Evolutionary conservation across 495 filamentous ascomycete species (phyloP).

Genomic region (Penicillium cinerascens): DNA sequence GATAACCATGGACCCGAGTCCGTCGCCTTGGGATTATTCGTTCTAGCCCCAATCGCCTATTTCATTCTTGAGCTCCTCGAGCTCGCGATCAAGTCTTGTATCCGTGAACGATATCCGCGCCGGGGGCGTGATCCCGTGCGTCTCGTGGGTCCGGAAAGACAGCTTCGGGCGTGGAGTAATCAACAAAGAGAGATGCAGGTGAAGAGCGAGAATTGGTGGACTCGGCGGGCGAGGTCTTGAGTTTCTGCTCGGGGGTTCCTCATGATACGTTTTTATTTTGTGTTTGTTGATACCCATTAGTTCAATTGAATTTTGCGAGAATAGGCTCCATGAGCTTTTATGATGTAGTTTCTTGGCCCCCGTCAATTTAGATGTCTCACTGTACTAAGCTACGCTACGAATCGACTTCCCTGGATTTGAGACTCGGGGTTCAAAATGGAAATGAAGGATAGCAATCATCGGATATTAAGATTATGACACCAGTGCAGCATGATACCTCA

Average conservation of each 20-base stretch:
- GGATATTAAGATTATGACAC: background rate
- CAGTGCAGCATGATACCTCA: background rate
- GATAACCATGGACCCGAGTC: constrained; percentile 19
- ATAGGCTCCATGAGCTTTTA: background rate
- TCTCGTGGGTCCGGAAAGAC: constrained; percentile 18
- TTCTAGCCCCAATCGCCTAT: constrained; percentile 22
- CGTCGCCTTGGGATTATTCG: constrained; percentile 18
- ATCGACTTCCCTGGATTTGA: no score
- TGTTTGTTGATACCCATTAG: constrained; percentile 7
- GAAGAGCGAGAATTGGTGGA: constrained; percentile 15
- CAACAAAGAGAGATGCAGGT: constrained; percentile 9
- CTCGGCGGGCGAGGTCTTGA: background rate
- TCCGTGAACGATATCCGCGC: constrained; percentile 14
- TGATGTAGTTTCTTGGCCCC: background rate
- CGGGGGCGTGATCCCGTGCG: constrained; percentile 18
- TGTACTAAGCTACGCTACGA: no score
- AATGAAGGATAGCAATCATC: background rate
- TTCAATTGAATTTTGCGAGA: background rate
- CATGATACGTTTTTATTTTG: background rate
- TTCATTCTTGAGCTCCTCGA: constrained; percentile 22
- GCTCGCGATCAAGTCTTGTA: constrained; percentile 3
- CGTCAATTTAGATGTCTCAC: no score
- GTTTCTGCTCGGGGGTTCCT: background rate
- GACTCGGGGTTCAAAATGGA: no score
- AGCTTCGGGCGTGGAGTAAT: constrained; percentile 14